These are phyloP conservation scores for Cytospora piceae DNA, from an alignment of 2,329 filamentous ascomycete species.

Conservation along the genomic window DNA sequence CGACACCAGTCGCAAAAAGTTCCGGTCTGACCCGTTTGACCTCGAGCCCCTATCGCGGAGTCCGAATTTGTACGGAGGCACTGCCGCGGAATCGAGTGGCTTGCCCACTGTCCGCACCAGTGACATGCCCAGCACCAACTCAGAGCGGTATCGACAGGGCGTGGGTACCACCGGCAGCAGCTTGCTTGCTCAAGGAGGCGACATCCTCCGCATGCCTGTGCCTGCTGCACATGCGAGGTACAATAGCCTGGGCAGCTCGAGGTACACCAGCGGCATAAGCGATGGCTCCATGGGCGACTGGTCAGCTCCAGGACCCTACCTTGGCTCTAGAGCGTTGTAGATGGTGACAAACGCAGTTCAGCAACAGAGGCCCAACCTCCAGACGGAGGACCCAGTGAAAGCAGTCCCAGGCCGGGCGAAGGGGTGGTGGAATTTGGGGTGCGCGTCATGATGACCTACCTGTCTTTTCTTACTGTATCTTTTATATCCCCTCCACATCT, in stretches of 20 bases:
- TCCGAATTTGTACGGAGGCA: constrained; percentile 30
- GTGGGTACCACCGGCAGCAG: constrained; percentile 30
- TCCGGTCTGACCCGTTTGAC: constrained; percentile 68
- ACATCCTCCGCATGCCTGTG: constrained; percentile 36
- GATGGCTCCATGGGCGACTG: constrained; percentile 44
- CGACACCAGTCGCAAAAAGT: constrained; percentile 56
- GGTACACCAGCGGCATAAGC: constrained; percentile 56
- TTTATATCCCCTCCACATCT: background rate
- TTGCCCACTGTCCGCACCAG: constrained; percentile 35
- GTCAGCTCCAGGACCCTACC: constrained; percentile 60
- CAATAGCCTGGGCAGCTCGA: constrained; percentile 46
- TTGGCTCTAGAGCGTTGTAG: constrained; percentile 44
- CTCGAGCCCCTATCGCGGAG: constrained; percentile 57
- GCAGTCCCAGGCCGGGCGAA: background rate
- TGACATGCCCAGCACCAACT: constrained; percentile 3
- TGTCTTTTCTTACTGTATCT: background rate
- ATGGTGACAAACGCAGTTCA: background rate
- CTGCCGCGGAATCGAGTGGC: constrained; percentile 38
- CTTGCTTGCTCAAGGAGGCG: constrained; percentile 26
- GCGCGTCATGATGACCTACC: background rate
- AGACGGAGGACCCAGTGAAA: background rate
- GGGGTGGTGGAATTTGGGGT: background rate
- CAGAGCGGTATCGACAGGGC: constrained; percentile 12
- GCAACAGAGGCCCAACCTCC: background rate
- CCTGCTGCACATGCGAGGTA: constrained; percentile 40